Evolutionary conservation across 768 basidiomycete species (phyloP).

Genomic region (Pulveroboletus sp.): DNA sequence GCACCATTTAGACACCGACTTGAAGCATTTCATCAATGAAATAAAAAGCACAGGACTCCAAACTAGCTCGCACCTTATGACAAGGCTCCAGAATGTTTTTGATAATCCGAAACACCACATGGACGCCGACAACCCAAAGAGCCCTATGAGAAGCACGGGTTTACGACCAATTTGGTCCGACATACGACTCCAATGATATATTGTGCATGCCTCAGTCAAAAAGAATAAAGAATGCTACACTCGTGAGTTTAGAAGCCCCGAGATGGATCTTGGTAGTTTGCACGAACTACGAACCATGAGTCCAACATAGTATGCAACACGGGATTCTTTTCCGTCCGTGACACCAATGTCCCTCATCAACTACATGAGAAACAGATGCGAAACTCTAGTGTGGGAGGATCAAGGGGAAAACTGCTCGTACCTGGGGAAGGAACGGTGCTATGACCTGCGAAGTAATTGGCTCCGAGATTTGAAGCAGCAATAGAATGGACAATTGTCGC

Average conservation of each 20-base stretch:
- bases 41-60: background rate
- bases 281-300: conserved; percentile 36
- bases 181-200: conserved; percentile 69
- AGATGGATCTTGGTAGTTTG: background rate
- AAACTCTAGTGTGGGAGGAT: background rate
- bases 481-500: conserved; percentile 62
- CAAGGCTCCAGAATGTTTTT: conserved; percentile 60
- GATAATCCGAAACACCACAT: conserved; percentile 77
- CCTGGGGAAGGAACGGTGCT: conserved; percentile 65
- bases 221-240: conserved; percentile 82
- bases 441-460: conserved; percentile 72
- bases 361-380: conserved; percentile 6
- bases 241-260: background rate
- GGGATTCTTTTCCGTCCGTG: conserved; percentile 43
- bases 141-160: conserved; percentile 64
- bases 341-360: conserved; percentile 32
- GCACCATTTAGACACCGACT: conserved; percentile 71
- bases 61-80: conserved; percentile 39
- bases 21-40: background rate
- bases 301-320: conserved; percentile 47
- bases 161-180: conserved; percentile 77
- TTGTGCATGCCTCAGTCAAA: conserved; percentile 65
- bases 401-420: conserved; percentile 23
- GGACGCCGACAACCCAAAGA: conserved; percentile 59
- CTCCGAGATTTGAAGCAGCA: conserved; percentile 71